Evolutionary conservation across 805 yeast genomes (phyloP).

Genomic region (Scheffersomyces stipitis): DNA sequence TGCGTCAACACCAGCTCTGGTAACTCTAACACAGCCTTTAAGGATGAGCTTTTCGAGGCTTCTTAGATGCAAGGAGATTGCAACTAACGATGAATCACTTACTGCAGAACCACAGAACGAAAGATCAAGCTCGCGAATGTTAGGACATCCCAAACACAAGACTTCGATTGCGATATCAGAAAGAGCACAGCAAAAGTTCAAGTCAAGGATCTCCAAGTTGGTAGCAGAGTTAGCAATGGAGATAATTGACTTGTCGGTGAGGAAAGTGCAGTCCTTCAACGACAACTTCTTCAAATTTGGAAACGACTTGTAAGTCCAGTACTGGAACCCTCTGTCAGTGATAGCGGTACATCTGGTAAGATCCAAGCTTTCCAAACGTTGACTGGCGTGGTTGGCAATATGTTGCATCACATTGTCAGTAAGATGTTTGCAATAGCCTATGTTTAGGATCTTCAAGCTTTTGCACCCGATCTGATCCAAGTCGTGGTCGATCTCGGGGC

Average conservation of each 20-base stretch:
- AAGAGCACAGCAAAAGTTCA: conserved; percentile 74
- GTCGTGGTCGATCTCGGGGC: conserved; percentile 9
- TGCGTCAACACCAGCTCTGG: conserved; percentile 74
- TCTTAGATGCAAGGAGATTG: conserved; percentile 56
- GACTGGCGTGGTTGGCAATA: conserved; percentile 57
- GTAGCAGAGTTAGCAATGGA: conserved; percentile 63
- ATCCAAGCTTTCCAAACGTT: conserved; percentile 55
- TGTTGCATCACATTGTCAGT: conserved; percentile 69
- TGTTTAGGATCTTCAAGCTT: conserved; percentile 49
- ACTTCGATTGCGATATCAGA: conserved; percentile 70
- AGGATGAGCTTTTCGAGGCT: conserved; percentile 49
- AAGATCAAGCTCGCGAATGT: conserved; percentile 51
- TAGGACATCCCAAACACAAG: conserved; percentile 63
- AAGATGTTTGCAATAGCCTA: conserved; percentile 75
- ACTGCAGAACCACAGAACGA: conserved; percentile 82
- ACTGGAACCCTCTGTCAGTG: conserved; percentile 69
- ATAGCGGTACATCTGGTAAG: conserved; percentile 76
- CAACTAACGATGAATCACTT: conserved; percentile 64
- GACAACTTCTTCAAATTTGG: conserved; percentile 52
- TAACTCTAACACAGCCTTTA: conserved; percentile 74
- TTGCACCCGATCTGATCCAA: conserved; percentile 52
- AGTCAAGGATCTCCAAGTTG: conserved; percentile 53
- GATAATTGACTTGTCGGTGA: conserved; percentile 64
- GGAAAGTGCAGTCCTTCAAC: conserved; percentile 71
- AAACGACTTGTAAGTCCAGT: conserved; percentile 61